A percentile compares a stretch with the other conserved stretches of the same genome.
These are phyloP conservation scores for Neurospora tetraspora DNA, from an alignment of 495 filamentous ascomycete genomes.

Conservation along the genomic window DNA sequence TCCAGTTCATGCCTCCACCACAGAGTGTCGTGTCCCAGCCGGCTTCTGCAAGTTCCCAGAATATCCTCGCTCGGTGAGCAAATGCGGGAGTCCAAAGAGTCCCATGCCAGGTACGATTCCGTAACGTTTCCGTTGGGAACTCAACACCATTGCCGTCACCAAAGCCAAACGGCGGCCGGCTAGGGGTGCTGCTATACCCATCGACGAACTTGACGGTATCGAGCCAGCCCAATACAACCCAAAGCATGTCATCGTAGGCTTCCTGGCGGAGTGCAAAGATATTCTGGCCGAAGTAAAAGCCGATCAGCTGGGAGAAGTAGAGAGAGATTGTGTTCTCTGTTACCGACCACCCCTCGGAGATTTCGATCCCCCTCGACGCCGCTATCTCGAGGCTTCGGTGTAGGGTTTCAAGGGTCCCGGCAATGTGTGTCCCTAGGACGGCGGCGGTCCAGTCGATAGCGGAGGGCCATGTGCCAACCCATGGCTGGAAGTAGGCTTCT, in stretches of 20 bases:
- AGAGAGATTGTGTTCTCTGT: constrained; percentile 64
- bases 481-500: constrained; percentile 60
- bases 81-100: constrained; percentile 66
- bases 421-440: constrained; percentile 72
- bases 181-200: constrained; percentile 37
- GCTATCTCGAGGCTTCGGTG: constrained; percentile 33
- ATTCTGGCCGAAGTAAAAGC: constrained; percentile 84
- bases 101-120: constrained; percentile 55
- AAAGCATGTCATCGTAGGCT: constrained; percentile 93
- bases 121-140: constrained; percentile 2
- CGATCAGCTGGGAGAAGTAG: constrained; percentile 67
- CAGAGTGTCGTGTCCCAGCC: constrained; percentile 83
- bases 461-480: constrained; percentile 73
- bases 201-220: constrained; percentile 69
- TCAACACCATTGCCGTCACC: not conserved
- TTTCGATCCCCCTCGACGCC: constrained; percentile 24
- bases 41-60: constrained; percentile 69
- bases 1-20: constrained; percentile 90
- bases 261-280: constrained; percentile 63
- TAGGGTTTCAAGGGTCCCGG: constrained; percentile 55
- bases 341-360: not conserved
- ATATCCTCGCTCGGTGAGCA: constrained; percentile 77
- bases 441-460: constrained; percentile 94
- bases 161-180: not conserved
- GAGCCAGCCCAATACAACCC: constrained; percentile 92